Evolutionary conservation across 805 yeast species (phyloP), one percentile per base, ranked within the genome.

Genomic region (Yarrowia alimentaria): DNA sequence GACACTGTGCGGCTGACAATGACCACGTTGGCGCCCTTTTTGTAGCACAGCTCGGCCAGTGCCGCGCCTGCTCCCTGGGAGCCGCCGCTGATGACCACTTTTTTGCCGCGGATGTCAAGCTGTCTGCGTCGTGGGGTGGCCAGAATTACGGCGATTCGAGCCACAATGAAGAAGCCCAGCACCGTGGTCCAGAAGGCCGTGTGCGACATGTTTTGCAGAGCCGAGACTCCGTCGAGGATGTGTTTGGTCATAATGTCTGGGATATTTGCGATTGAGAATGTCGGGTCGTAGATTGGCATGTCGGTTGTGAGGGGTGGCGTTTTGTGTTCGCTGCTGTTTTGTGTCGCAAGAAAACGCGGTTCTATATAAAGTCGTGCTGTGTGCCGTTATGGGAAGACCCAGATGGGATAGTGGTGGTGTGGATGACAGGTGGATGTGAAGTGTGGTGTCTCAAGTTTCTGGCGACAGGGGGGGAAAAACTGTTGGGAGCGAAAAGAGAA

Each of bases 31-130:
- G 89, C 84, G 3, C 83, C 81, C 14, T 62, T 58, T 2, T 71
- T 54, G 52, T 74, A 78, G 37, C 82, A 68, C 51, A 76, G 72
- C 32, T 70, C 68, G 0, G 95, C 95, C 52, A 91, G 65, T 29
- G 83, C 85, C 3, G 80, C 80, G 0, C 99, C 99, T 1, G 91
- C 70, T 0, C 99, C 99, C 61, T 91, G 99, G 0, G 96, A 88
- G 0, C 88, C 98, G 3, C 99, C 99, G 0, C 95, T 78, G n/a
- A 91, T 74, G 13, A 91, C 74, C 3, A 83, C 89, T 1, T 77
- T 63, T 45, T 73, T 69, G 9, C 77, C 69, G 3, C 53, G 54
- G 13, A 65, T 61, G 54, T 53, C 56, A 18, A 40, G n/a, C 11
- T 18, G 33, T 2, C 33, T 28, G 11, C 33, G 11, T 19, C 18